Evolutionary conservation across 139 green algal species (phyloP).

Genomic region (Chlamydomonas schloesseri): DNA sequence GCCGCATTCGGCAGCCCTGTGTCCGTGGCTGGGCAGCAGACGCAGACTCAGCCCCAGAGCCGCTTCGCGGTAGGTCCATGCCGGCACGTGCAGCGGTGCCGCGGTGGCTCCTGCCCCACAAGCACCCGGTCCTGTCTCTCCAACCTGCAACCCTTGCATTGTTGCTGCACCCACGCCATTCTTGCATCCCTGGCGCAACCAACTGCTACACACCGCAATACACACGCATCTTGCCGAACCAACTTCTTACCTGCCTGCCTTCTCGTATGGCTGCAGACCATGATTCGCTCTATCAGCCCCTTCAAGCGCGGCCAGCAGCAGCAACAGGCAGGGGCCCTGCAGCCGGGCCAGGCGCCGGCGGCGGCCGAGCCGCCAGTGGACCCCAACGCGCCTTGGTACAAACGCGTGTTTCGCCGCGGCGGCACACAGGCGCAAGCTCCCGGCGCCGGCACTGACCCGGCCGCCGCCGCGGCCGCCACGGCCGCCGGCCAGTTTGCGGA

Average conservation of each 20-base stretch:
- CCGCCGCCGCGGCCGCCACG: background rate
- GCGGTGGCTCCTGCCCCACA: too few species aligned
- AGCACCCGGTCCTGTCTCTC: too few species aligned
- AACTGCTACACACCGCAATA: too few species aligned
- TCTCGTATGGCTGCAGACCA: background rate
- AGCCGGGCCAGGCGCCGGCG: background rate
- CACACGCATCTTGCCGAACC: background rate
- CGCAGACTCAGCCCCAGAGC: background rate
- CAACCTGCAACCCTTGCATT: too few species aligned
- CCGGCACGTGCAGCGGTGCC: too few species aligned
- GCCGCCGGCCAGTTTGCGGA: too few species aligned
- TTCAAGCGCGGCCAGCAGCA: background rate
- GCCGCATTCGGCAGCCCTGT: too few species aligned
- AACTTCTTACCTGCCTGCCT: too few species aligned
- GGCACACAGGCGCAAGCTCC: background rate
- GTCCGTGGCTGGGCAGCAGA: background rate
- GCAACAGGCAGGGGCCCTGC: background rate
- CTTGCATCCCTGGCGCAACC: background rate
- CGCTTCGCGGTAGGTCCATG: background rate
- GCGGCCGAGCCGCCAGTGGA: background rate
- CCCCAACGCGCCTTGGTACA: conserved; percentile 21
- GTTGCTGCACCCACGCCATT: too few species aligned
- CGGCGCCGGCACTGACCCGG: too few species aligned
- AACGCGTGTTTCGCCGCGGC: conserved; percentile 20
- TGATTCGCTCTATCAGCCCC: conserved; percentile 20